phyloP scores from a whole-genome alignment of 1,284 basidiomycete genomes.

The Caloboletus firmus region DNA sequence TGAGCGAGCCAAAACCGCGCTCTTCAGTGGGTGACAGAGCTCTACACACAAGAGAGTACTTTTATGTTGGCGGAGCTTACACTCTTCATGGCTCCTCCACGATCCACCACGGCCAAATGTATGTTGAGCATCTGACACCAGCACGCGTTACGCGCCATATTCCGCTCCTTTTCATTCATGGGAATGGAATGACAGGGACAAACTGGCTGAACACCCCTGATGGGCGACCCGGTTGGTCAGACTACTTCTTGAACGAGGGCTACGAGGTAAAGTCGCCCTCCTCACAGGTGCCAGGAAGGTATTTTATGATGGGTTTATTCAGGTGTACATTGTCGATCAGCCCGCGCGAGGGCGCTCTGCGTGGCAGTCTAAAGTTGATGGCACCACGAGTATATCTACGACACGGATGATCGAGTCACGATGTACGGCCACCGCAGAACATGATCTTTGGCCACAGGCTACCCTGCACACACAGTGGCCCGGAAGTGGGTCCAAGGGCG shows the following conservation, averaged over 20 bases:
- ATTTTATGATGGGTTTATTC: neutral
- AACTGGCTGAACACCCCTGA: constrained; percentile 52
- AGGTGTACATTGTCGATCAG: constrained; percentile 55
- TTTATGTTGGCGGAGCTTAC: constrained; percentile 47
- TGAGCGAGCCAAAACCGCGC: neutral
- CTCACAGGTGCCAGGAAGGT: neutral
- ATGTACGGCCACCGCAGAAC: constrained; percentile 44
- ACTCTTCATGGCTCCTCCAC: constrained; percentile 30
- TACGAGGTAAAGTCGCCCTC: constrained; percentile 40
- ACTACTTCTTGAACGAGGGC: constrained; percentile 47
- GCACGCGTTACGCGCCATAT: constrained; percentile 37
- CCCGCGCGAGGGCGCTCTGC: constrained; percentile 49
- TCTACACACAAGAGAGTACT: constrained; percentile 44
- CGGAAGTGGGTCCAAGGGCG: constrained; percentile 47
- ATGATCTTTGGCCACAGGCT: constrained; percentile 48
- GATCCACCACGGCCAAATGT: constrained; percentile 44
- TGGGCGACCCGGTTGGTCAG: constrained; percentile 49
- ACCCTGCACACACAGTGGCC: constrained; percentile 52
- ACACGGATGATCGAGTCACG: constrained; percentile 39
- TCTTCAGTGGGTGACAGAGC: constrained; percentile 11
- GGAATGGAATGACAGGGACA: constrained; percentile 50
- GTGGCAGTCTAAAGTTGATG: constrained; percentile 45
- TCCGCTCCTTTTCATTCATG: constrained; percentile 48
- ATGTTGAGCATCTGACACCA: constrained; percentile 49
- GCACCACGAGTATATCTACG: constrained; percentile 34